Evolutionary conservation across 805 yeast genomes (phyloP), one percentile per base, ranked within the genome.

Genomic region (Zygosaccharomyces gambellarensis): DNA sequence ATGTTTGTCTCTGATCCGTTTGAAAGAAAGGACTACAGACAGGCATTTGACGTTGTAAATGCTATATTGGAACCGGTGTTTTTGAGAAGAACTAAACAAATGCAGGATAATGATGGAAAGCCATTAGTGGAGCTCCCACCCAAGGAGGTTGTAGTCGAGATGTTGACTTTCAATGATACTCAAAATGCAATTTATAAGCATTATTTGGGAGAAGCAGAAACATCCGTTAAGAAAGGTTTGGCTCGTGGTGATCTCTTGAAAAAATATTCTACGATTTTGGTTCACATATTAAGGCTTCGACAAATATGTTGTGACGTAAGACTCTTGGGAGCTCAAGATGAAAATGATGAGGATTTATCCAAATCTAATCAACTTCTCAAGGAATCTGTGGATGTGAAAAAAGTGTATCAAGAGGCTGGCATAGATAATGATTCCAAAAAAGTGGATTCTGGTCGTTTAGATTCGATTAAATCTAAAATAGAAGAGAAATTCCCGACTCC

Each of bases 271-370:
- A 81, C 86, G 27, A 87, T 92, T 56, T 71, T 92, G 56, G 84
- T 94, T 2, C 94, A 87, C 62, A 84, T 92, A 46, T 67, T 92
- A 54, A 73, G 98, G 48, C 72, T 92, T 34, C 75, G 98, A 51
- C 98, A 92, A 64, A 78, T 85, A 0, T 92, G 97, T 63, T 89
- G 96, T 61, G 97, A 92, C 63, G 76, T 85, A 14, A 80, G 80
- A 47, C 70, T 90, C 49, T 77, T 90, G 3, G 69, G 77, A 36
- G 29, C 45, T 8, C 64, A 65, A 39, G 75, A 72, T 51, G 84
- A 80, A 43, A 76, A 78, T 61, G 84, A 80, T 52, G 83, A 77
- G 29, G 77, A 75, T 43, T 61, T 74, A 6, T 39, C 53, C 3
- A 50, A 52, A 10, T 52, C 44, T 4, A 60, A 50, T 21, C 47